Percentiles rank a stretch among this genome's conserved stretches.
phyloP scores from a whole-genome alignment of 345 rosid species.

The Turritis glabra region DNA sequence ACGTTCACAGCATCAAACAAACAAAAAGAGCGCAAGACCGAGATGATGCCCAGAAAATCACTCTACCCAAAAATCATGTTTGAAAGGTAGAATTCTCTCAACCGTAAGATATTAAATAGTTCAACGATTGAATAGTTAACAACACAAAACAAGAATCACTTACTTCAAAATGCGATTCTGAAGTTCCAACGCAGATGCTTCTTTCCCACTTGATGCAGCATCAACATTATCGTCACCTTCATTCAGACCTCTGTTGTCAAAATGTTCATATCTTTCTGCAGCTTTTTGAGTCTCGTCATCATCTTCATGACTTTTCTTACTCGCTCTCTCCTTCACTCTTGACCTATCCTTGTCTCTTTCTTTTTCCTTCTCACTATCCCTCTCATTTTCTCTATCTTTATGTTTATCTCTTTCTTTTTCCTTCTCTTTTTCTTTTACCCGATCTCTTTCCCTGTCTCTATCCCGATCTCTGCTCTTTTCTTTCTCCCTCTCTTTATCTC shows the following conservation, averaged over 20 bases:
- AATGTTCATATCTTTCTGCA: conserved; percentile 40
- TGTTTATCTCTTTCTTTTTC: conserved; percentile 43
- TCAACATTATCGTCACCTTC: conserved; percentile 42
- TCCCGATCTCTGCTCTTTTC: conserved; percentile 45
- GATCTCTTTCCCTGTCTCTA: conserved; percentile 43
- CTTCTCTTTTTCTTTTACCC: conserved; percentile 48
- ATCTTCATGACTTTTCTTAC: conserved; percentile 57
- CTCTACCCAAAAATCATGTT: neutral
- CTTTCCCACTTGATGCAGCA: conserved; percentile 42
- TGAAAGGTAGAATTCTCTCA: neutral
- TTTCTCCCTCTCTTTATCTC: conserved; percentile 49
- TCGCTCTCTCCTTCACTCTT: conserved; percentile 45
- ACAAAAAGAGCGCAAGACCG: neutral
- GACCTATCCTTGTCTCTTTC: conserved; percentile 48
- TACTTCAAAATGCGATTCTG: conserved; percentile 72
- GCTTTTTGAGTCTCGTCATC: conserved; percentile 50
- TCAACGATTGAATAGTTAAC: neutral
- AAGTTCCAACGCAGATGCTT: conserved; percentile 44
- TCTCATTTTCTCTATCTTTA: conserved; percentile 46
- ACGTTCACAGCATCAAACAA: neutral
- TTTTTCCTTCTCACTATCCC: conserved; percentile 31
- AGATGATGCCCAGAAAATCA: conserved; percentile 2
- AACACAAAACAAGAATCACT: conserved; percentile 35
- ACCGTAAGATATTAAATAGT: neutral
- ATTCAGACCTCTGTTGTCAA: conserved; percentile 44